Percentiles rank a stretch among this genome's conserved stretches.
These are phyloP conservation scores for Yamadazyma kanchanaburiensis DNA, from an alignment of 1,139 yeast species.

Conservation along the genomic window DNA sequence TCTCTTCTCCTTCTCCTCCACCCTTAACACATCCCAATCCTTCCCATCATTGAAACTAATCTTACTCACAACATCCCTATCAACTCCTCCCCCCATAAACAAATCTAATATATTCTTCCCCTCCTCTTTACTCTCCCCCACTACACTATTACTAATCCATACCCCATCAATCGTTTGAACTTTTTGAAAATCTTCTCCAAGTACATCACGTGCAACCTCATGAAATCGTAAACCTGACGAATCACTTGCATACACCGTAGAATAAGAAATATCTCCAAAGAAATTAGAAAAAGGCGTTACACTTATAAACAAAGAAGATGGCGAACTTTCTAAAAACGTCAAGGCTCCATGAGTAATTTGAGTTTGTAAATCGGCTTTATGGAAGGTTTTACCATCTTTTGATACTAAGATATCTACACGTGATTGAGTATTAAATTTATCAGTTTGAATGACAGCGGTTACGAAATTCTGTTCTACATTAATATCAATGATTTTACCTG, in stretches of 20 bases:
- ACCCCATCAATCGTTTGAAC: slow-evolving; percentile 68
- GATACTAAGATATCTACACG: slow-evolving; percentile 52
- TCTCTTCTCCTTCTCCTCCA: slow-evolving; percentile 41
- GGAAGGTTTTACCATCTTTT: slow-evolving; percentile 52
- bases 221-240: slow-evolving; percentile 59
- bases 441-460: slow-evolving; percentile 49
- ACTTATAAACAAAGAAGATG: slow-evolving; percentile 53
- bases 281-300: slow-evolving; percentile 25
- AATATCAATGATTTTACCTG: slow-evolving; percentile 45
- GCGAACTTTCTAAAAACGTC: slow-evolving; percentile 54
- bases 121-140: slow-evolving; percentile 18
- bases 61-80: slow-evolving; percentile 18
- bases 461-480: slow-evolving; percentile 50
- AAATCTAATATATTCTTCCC: slow-evolving; percentile 20
- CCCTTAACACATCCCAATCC: slow-evolving; percentile 53
- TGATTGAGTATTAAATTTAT: slow-evolving; percentile 41
- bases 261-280: slow-evolving; percentile 19
- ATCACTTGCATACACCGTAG: slow-evolving; percentile 55
- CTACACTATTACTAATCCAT: slow-evolving; percentile 53
- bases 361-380: slow-evolving; percentile 48
- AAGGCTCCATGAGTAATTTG: slow-evolving; percentile 44
- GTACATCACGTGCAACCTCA: slow-evolving; percentile 42
- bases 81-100: slow-evolving; percentile 23
- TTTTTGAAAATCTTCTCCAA: slow-evolving; percentile 44
- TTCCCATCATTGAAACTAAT: slow-evolving; percentile 65